Conservation (phyloP, 352 stramenopile species). For the Globisporangium cederbergense region DNA sequence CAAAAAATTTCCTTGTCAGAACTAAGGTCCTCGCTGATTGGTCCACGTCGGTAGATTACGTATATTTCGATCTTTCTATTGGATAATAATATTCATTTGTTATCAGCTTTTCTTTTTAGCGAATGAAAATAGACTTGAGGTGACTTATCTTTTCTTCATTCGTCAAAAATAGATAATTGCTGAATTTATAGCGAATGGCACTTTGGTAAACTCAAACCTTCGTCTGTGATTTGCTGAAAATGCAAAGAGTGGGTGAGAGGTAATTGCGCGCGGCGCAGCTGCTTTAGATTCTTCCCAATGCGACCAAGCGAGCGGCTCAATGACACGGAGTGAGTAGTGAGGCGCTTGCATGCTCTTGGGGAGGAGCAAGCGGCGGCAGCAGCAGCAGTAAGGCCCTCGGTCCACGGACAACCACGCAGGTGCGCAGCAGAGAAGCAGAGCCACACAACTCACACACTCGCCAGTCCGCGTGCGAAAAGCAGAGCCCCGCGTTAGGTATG, state of each 20-base stretch:
- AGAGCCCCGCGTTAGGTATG: too few relatives aligned
- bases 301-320: background rate
- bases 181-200: background rate
- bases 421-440: too few relatives aligned
- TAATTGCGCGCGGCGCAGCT: background rate
- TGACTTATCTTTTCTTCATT: background rate
- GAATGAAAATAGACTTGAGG: too few relatives aligned
- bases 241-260: background rate
- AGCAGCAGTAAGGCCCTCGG: too few relatives aligned
- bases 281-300: slow-evolving; percentile 4
- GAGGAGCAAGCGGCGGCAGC: background rate
- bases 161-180: background rate
- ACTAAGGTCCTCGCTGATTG: too few relatives aligned
- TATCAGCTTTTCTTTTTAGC: too few relatives aligned
- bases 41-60: too few relatives aligned
- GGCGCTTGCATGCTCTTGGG: background rate
- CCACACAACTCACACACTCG: too few relatives aligned
- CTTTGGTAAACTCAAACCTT: background rate
- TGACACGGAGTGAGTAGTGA: background rate
- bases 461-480: too few relatives aligned
- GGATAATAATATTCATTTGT: too few relatives aligned
- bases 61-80: too few relatives aligned
- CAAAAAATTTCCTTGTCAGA: background rate
- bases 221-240: background rate
- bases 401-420: too few relatives aligned